Base-by-base conservation (phyloP, 2,329 filamentous ascomycete genomes). In the Bipolaris oryzae region DNA sequence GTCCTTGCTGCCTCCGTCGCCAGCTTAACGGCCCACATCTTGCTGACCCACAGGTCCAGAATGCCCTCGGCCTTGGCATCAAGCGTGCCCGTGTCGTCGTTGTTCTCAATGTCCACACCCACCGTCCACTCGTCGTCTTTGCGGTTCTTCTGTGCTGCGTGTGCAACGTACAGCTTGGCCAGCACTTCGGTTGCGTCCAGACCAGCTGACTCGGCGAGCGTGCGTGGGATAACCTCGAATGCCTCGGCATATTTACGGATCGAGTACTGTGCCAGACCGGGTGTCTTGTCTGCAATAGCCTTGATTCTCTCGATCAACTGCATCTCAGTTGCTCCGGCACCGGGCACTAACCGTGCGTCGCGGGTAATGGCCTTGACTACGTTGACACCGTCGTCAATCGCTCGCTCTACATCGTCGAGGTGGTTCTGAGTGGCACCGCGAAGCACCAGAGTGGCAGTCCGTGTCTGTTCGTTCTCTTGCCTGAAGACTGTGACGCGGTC, bases 401-500 rank as follows among this genome's bases (percentile, higher is more conserved):
- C 95, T 63, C 95, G 89, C 84, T 99, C 95, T 34, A 99, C 86
- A 70, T 99, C 95, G 73, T 99, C 95, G 21, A 99, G 87, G 77
- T 98, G 92, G 82, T 99, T 99, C 79, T 98, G 94, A 5, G 95
- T 99, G 18, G 95, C 95, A 47, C 96, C 95, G 64, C 95, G 88
- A 58, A 99, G 87, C 50, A 99, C 93, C 46, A 99, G 85, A 7
- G 95, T 99, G 18, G 96, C 91, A 49, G 95, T 99, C 71, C 93
- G 87, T 48, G 96, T 98, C 53, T 88, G 85, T 70, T 96, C 92
- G 73, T 92, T 88, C 77, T 99, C 95, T 83, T 99, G 95, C 71
- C 96, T 86, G 86, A 99, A 99, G 57, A 99, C 94, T 39, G 95
- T 99, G 57, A 99, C 96, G 60, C 95, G 90, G 82, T 99, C 95